Percentiles rank a stretch among this genome's conserved stretches.
Evolutionary conservation across 2,329 filamentous ascomycete species (phyloP).

Genomic region (Cladorrhinum sp.): DNA sequence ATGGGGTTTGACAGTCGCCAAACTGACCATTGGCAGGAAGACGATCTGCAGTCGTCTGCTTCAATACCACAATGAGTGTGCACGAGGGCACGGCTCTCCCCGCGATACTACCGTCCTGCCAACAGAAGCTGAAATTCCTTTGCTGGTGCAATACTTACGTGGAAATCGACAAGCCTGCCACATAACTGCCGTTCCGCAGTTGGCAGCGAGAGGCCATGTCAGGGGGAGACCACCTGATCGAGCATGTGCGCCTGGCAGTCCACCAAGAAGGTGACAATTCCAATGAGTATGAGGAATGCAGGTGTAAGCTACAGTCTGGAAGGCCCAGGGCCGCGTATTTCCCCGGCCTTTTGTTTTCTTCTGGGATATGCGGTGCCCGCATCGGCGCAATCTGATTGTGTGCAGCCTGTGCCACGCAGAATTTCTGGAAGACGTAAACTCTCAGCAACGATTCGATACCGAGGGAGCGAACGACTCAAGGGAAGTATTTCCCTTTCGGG

Average conservation of each 20-base stretch:
- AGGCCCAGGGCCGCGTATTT: not conserved
- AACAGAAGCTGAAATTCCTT: not conserved
- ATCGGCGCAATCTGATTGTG: not conserved
- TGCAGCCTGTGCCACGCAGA: slow-evolving; percentile 11
- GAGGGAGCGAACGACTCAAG: slow-evolving; percentile 3
- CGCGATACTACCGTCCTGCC: slow-evolving; percentile 6
- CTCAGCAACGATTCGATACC: slow-evolving; percentile 14
- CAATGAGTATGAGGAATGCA: too few species aligned
- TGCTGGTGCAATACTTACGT: slow-evolving; percentile 14
- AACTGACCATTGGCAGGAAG: not conserved
- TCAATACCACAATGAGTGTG: slow-evolving; percentile 1
- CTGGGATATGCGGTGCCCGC: not conserved
- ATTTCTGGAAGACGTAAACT: slow-evolving; percentile 17
- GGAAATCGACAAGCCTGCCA: slow-evolving; percentile 17
- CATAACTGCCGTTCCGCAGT: slow-evolving; percentile 11
- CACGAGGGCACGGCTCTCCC: slow-evolving; percentile 11
- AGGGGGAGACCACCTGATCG: slow-evolving; percentile 19
- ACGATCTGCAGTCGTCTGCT: not conserved
- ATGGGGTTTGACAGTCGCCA: not conserved
- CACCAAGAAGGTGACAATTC: not conserved
- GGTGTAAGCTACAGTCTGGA: slow-evolving; percentile 3
- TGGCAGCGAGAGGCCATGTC: slow-evolving; percentile 3
- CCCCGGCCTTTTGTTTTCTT: not conserved
- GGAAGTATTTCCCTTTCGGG: slow-evolving; percentile 18
- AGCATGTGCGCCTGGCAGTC: not conserved